Base-by-base conservation (phyloP, 1,139 yeast genomes). In the Lipomyces yarrowii region DNA sequence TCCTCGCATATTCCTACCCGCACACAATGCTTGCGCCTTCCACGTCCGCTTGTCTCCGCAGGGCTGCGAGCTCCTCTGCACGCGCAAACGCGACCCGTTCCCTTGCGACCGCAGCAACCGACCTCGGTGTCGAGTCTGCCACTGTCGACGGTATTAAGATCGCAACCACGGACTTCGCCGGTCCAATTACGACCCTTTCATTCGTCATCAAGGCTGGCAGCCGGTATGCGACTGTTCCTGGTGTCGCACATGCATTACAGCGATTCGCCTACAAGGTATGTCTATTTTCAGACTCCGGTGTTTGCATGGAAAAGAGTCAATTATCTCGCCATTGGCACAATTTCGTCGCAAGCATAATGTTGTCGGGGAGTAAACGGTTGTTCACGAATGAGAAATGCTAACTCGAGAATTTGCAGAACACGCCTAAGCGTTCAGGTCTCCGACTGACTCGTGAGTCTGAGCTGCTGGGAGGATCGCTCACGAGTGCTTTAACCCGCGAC, bases 391-490 rank as follows among this genome's bases (percentile, higher is more conserved):
- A 23, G n/a, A 21, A 8, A 21, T 11, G n/a, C 55, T 52, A 52
- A 52, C 13, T 52, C 30, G 2, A 26, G 55, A n/a, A 30, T 18
- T 21, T 42, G 18, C 73, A 90, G 79, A 89, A 90, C 84, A 92
- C 97, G 70, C 84, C 84, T 71, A 79, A 86, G 74, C 91, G 92
- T 80, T 89, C 97, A 48, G 97, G 96, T 42, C 84, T 94, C 77
- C 90, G 99, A 82, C 84, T 93, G 76, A 90, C 93, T 75, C 90
- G 99, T 81, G 99, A 96, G 82, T 82, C 94, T 65, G 99, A 96
- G 82, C 86, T 94, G 72, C 84, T 94, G 74, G 99, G 99, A 72
- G 98, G 97, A 76, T 81, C 80, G 71, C 86, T 91, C 78, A 77
- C 85, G 61, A 83, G 96, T 60, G 75, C 79, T 66, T 88, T 91